Percentiles rank a stretch among this genome's conserved stretches.
These are phyloP conservation scores for Aspergillus phoenicis DNA, from an alignment of 2,329 filamentous ascomycete genomes.

Conservation along the genomic window DNA sequence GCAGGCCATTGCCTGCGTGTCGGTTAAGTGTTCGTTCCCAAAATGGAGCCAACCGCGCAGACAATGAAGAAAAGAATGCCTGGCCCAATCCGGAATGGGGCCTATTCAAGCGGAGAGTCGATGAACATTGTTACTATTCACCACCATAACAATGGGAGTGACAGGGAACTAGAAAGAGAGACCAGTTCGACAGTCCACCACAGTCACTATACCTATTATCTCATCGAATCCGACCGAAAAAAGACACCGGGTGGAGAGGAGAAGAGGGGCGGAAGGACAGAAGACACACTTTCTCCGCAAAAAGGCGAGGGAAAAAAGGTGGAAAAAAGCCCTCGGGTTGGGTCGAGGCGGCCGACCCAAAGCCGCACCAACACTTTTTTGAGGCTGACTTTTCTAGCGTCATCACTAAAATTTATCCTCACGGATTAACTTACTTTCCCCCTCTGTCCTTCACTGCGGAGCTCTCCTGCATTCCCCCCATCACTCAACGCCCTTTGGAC, in stretches of 20 bases:
- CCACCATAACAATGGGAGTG: neutral
- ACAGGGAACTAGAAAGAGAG: neutral
- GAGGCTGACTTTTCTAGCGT: slow-evolving; percentile 46
- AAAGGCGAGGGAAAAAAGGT: slow-evolving; percentile 7
- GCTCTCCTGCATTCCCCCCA: slow-evolving; percentile 26
- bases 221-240: neutral
- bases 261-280: neutral
- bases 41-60: neutral
- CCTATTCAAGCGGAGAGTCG: neutral
- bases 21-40: neutral
- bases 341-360: slow-evolving; percentile 24
- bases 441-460: slow-evolving; percentile 30
- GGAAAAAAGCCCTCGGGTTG: slow-evolving; percentile 26
- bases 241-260: neutral
- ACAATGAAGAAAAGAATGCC: neutral
- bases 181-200: neutral
- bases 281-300: slow-evolving; percentile 9
- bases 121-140: neutral
- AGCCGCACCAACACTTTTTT: slow-evolving; percentile 32
- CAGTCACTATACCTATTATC: neutral
- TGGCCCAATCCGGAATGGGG: neutral
- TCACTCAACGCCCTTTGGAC: slow-evolving; percentile 19
- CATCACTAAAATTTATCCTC: slow-evolving; percentile 48
- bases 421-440: slow-evolving; percentile 42
- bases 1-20: neutral